Evolutionary conservation across 148 eudicot genomes (phyloP).

Genomic region (Cornus kousa): DNA sequence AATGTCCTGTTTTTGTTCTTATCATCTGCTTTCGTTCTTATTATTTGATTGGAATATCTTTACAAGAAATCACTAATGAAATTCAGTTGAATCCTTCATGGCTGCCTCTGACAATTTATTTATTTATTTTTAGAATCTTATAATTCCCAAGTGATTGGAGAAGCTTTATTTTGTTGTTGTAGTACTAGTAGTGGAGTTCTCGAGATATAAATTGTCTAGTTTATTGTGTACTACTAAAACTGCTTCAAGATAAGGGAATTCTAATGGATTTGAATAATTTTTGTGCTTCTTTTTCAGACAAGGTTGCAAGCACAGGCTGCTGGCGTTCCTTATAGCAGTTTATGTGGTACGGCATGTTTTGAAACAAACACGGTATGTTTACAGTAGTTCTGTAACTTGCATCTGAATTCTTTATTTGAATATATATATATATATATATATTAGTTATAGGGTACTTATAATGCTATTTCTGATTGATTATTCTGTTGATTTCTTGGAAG

Average conservation of each 20-base stretch:
- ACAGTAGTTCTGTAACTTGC: background rate
- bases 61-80: background rate
- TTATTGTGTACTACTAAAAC: background rate
- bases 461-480: no score
- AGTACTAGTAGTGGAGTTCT: background rate
- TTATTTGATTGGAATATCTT: background rate
- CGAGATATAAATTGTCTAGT: background rate
- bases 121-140: background rate
- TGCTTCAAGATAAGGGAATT: background rate
- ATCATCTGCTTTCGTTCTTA: background rate
- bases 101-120: background rate
- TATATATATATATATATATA: no score
- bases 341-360: slow-evolving; percentile 43
- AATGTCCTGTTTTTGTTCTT: background rate
- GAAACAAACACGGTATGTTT: slow-evolving; percentile 52
- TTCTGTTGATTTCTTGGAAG: background rate
- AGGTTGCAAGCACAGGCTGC: slow-evolving; percentile 99
- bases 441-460: no score
- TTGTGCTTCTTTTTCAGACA: slow-evolving; percentile 45
- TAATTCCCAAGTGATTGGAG: no score
- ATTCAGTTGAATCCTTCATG: background rate
- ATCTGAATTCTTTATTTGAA: background rate
- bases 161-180: no score
- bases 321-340: slow-evolving; percentile 54
- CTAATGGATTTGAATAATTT: background rate